A percentile compares a stretch with the other conserved stretches of the same genome.
These are phyloP conservation scores for Trichoderma erinaceum DNA, from an alignment of 495 filamentous ascomycete genomes.

Conservation along the genomic window DNA sequence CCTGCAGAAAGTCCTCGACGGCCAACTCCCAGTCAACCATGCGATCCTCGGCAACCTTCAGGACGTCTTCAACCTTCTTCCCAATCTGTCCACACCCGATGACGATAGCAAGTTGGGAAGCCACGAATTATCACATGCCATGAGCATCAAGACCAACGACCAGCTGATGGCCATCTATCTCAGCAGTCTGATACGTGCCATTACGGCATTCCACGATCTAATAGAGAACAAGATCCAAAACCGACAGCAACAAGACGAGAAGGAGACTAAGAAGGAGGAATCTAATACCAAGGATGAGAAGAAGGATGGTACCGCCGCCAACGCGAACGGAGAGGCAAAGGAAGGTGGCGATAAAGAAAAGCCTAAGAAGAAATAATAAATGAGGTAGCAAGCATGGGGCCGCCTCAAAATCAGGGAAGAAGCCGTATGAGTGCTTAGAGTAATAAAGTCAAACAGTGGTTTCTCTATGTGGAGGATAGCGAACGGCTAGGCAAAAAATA, in stretches of 20 bases:
- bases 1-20: constrained; percentile 90
- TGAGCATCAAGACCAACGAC: constrained; percentile 99
- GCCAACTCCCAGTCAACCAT: constrained; percentile 91
- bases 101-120: constrained; percentile 28
- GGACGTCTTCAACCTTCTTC: constrained; percentile 97
- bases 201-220: constrained; percentile 97
- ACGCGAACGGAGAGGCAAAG: constrained; percentile 53
- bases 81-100: constrained; percentile 85
- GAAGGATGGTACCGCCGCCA: constrained; percentile 30
- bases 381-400: constrained; percentile 14
- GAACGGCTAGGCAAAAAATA: not conserved
- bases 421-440: not conserved
- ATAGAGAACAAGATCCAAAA: constrained; percentile 99
- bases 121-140: constrained; percentile 81
- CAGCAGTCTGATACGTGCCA: constrained; percentile 90
- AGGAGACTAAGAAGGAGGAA: constrained; percentile 75
- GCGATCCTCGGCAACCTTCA: constrained; percentile 95
- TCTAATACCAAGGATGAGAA: constrained; percentile 54
- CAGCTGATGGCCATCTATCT: constrained; percentile 98
- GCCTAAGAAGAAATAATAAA: constrained; percentile 44
- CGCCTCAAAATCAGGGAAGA: not conserved
- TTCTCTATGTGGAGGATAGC: not conserved
- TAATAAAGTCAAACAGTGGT: not conserved
- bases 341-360: constrained; percentile 60
- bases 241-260: constrained; percentile 91